Base-by-base conservation (phyloP, 2,329 filamentous ascomycete species). In the Nemania sp. region DNA sequence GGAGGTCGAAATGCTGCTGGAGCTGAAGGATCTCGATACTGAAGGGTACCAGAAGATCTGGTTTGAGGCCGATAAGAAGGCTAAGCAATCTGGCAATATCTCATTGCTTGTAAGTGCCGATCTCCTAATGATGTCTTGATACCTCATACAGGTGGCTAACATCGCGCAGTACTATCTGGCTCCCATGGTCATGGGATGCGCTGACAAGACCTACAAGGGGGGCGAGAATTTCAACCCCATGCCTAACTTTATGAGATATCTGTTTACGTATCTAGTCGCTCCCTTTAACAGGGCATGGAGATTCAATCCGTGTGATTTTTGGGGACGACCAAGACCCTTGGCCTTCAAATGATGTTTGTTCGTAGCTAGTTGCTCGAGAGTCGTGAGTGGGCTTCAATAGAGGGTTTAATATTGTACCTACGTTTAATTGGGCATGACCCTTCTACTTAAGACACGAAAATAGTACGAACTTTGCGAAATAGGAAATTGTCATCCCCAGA, bases 1-100 rank as follows among this genome's bases (percentile, higher is more conserved):
- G 1, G 68, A 70, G 46, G 65, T 70, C 19, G 57, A 62, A 4
- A 56, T 66, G 0, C 61, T 68, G 23, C 47, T 70, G 12, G 51
- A 57, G 4, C 36, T 64, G 36, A 42, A 49, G 2, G 46, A 66
- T 48, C 33, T 67, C 24, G 58, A 64, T 20, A 63, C 61, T 28
- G 53, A 50, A 12, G 54, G 45, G 1, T 24, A 62, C 28, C 33
- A 31, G 22, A 51, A 59, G 45, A 54, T 49, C 1, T 63, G 61
- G 62, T 40, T 42, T 11, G 34, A 54, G 31, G 61, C 53, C 0
- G 59, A 63, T 41, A 36, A 28, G 12, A 42, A 60, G 6, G 62
- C 59, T 5, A 54, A 57, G 41, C 48, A 56, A 22, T 46, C 36
- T 5, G 59, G 57, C 5, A 61, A 49, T 39, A 37, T 64, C 6